A percentile compares a stretch with the other conserved stretches of the same genome.
phyloP scores from a whole-genome alignment of 805 yeast species.

The Lipomyces sp. region DNA sequence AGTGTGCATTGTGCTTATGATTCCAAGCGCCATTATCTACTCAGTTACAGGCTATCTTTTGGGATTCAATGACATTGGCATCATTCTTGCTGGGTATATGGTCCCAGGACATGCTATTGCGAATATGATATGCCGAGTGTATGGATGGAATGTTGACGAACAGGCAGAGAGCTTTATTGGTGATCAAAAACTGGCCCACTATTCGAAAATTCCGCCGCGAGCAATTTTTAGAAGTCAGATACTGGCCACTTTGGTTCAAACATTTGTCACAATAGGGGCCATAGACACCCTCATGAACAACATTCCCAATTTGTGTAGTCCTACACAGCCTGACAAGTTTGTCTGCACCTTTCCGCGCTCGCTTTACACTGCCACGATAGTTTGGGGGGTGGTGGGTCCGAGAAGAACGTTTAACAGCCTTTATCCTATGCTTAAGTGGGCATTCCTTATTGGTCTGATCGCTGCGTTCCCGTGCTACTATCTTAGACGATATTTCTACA shows the following conservation, averaged over 20 bases:
- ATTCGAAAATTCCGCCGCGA: conserved; percentile 66
- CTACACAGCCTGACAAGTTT: conserved; percentile 50
- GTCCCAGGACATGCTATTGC: conserved; percentile 57
- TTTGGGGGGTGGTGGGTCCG: conserved; percentile 69
- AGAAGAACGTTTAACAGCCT: conserved; percentile 46
- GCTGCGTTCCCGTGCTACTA: conserved; percentile 30
- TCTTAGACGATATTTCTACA: conserved; percentile 13
- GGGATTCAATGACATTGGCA: conserved; percentile 67
- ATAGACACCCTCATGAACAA: conserved; percentile 51
- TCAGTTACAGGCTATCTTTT: conserved; percentile 66
- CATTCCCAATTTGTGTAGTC: conserved; percentile 45
- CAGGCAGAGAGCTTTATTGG: conserved; percentile 61
- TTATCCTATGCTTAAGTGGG: conserved; percentile 35
- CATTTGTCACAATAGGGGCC: conserved; percentile 52
- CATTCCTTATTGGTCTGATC: conserved; percentile 35
- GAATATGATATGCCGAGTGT: conserved; percentile 59
- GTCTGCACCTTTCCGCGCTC: conserved; percentile 50
- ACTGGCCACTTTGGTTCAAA: conserved; percentile 53
- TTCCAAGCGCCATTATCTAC: conserved; percentile 66
- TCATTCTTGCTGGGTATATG: conserved; percentile 67
- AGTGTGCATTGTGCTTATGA: conserved; percentile 59
- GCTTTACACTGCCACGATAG: conserved; percentile 56
- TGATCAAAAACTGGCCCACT: conserved; percentile 68
- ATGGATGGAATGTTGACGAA: conserved; percentile 57
- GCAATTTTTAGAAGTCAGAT: conserved; percentile 59